Conservation (phyloP, 75 land plant genomes). For the Chamaecyparis obtusa region DNA sequence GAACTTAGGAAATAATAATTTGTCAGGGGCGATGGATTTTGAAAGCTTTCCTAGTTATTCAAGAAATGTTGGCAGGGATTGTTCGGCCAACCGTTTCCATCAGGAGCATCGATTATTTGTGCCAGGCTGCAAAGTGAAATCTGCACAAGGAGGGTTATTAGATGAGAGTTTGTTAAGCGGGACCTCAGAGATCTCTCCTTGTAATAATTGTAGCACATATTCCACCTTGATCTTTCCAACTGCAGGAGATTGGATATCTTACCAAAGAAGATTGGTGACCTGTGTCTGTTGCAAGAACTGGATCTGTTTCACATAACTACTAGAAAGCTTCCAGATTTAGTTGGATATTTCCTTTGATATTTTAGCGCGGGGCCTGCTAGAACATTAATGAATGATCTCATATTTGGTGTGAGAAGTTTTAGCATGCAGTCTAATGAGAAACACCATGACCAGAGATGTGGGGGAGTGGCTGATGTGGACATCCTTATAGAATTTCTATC, state of each 20-base stretch:
- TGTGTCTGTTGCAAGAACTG: constrained; percentile 14
- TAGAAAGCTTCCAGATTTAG: constrained; percentile 18
- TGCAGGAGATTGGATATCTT: constrained; percentile 18
- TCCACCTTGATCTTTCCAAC: constrained; percentile 15
- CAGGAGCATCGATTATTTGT: constrained; percentile 4
- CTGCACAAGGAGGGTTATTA: background rate
- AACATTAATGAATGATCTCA: too few species aligned
- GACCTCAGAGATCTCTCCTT: constrained; percentile 10
- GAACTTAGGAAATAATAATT: too few species aligned
- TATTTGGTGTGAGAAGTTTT: too few species aligned
- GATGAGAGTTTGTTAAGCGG: background rate
- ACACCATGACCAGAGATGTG: too few species aligned
- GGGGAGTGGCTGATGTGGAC: too few species aligned
- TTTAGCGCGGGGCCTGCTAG: too few species aligned
- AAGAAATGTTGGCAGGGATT: background rate
- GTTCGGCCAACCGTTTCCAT: background rate
- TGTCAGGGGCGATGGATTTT: background rate
- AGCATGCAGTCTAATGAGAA: too few species aligned
- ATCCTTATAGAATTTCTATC: too few species aligned
- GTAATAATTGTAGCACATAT: constrained; percentile 9
- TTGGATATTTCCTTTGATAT: background rate
- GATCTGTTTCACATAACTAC: constrained; percentile 20
- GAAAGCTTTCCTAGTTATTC: background rate
- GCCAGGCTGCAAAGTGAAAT: background rate
- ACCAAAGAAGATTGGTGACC: constrained; percentile 14